Conservation (phyloP, 805 yeast species). For the Schizosaccharomyces cryophilus region DNA sequence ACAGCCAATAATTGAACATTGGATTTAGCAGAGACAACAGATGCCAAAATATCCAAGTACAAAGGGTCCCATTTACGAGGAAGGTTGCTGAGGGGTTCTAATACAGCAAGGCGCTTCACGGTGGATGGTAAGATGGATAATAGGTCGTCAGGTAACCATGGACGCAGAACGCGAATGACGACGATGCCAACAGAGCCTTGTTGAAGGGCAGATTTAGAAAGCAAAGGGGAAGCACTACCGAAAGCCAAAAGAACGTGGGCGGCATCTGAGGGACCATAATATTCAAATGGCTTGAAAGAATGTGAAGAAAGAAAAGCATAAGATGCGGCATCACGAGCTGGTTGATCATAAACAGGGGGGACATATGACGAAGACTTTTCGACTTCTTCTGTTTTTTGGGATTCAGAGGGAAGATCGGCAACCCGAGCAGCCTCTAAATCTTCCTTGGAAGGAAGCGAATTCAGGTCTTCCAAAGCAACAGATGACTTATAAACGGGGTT, state of each 20-base stretch:
- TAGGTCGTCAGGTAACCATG: slow-evolving; percentile 35
- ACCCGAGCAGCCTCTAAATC: neutral
- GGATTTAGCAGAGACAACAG: slow-evolving; percentile 30
- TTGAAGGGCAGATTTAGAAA: slow-evolving; percentile 12
- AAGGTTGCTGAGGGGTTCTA: slow-evolving; percentile 34
- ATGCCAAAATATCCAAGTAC: slow-evolving; percentile 27
- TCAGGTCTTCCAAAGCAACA: slow-evolving; percentile 4
- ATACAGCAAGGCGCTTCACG: slow-evolving; percentile 30
- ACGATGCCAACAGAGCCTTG: slow-evolving; percentile 22
- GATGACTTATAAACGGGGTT: slow-evolving; percentile 8
- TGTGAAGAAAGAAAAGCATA: neutral
- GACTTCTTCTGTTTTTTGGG: neutral
- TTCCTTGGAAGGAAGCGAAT: neutral
- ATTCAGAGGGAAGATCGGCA: neutral
- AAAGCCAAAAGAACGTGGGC: slow-evolving; percentile 33
- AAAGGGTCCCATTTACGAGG: slow-evolving; percentile 38
- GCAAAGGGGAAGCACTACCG: slow-evolving; percentile 28
- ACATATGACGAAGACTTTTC: neutral
- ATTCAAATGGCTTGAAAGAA: slow-evolving; percentile 20
- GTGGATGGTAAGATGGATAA: slow-evolving; percentile 27
- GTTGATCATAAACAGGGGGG: neutral
- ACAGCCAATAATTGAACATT: slow-evolving; percentile 11
- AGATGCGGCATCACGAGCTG: neutral
- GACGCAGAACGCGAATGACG: slow-evolving; percentile 42
- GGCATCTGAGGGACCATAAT: slow-evolving; percentile 20